Evolutionary conservation across 768 basidiomycete genomes (phyloP), one percentile per base, ranked within the genome.

Genomic region (Russula ochroleuca): DNA sequence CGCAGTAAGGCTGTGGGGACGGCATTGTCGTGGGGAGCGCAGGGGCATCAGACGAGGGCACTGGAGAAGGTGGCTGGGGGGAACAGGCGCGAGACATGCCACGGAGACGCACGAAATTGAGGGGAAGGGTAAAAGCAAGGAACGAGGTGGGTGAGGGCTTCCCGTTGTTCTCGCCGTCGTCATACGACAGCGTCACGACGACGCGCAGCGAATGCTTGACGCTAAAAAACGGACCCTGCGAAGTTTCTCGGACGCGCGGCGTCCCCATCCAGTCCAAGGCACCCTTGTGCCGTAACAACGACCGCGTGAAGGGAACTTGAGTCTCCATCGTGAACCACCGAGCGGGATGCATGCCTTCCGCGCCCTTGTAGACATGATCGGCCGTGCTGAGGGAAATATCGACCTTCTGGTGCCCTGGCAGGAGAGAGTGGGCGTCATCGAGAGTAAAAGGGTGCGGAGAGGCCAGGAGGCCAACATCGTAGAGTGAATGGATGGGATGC

Each of bases 281-380:
- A 56, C 41, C 38, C 2, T 67, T 63, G 19, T 23, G 1, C 33
- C n/a, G 51, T 52, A 57, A 56, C 62, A 70, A 70, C 43, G 71
- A 65, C 3, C 72, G 72, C 19, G 75, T 68, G 66, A 87, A 77
- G 0, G 84, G 84, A n/a, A 88, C 72, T 23, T 73, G 71, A 21
- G 80, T 78, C 50, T 85, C 80, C 70, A 89, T 73, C 8, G 81
- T 82, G 71, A 83, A 82, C 86, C 87, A 89, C 13, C 77, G 77
- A 59, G 50, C 70, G 57, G 62, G 33, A 6, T 53, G 51, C 45
- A 64, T 19, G 23, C 68, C 71, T 15, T 73, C 71, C 57, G 83
- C 79, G 31, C 74, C 69, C 13, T 75, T 67, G 68, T 85, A 86
- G 50, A 82, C 75, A 66, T 78, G 78, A 28, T 81, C 83, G 48